phyloP scores from a whole-genome alignment of 2,329 filamentous ascomycete genomes.

The Didymella exigua region DNA sequence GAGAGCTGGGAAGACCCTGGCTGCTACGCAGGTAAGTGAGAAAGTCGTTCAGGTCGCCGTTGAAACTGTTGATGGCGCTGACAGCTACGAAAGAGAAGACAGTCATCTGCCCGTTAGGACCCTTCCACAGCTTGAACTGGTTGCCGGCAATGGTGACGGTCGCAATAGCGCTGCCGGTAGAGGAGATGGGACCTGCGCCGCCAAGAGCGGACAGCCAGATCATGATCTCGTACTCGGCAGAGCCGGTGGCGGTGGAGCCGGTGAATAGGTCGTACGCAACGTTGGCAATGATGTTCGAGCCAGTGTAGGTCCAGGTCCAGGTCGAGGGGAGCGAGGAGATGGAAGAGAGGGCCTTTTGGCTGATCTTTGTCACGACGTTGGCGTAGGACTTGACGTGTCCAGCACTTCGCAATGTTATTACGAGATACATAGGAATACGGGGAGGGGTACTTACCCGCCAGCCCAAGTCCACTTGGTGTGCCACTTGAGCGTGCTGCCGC shows the following conservation, averaged over 20 bases:
- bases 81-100: constrained; percentile 66
- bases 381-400: constrained; percentile 52
- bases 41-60: constrained; percentile 64
- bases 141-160: constrained; percentile 60
- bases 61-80: constrained; percentile 58
- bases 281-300: constrained; percentile 58
- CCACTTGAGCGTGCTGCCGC: constrained; percentile 50
- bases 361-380: constrained; percentile 49
- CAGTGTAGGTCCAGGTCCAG: constrained; percentile 59
- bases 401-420: constrained; percentile 22
- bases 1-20: constrained; percentile 55
- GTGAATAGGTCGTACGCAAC: constrained; percentile 69
- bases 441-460: constrained; percentile 41
- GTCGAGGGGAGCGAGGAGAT: constrained; percentile 53
- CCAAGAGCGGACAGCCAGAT: constrained; percentile 66
- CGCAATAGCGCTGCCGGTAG: constrained; percentile 59
- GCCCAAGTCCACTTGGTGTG: constrained; percentile 53
- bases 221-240: constrained; percentile 68
- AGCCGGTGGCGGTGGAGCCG: constrained; percentile 52
- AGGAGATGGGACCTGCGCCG: constrained; percentile 64
- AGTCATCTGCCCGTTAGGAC: constrained; percentile 63
- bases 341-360: constrained; percentile 39
- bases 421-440: too few relatives aligned
- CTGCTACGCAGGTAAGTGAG: constrained; percentile 59
- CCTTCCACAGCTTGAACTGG: constrained; percentile 65